Base-by-base conservation (phyloP, 2,329 filamentous ascomycete species). In the Diaporthe capsici region DNA sequence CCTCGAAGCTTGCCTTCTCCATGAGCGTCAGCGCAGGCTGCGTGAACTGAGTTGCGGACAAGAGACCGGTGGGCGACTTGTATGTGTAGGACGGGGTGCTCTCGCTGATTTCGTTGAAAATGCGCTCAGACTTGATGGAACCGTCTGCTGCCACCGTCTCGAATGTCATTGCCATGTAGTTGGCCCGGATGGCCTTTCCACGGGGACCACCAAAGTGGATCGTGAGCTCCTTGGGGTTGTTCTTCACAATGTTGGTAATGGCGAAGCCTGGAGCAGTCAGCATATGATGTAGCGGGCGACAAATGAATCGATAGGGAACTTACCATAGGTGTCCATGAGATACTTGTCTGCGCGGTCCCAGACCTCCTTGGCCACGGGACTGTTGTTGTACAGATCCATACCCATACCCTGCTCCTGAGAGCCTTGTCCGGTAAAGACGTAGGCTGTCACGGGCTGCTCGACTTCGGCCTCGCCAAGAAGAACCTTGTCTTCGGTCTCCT, bases 131-230 rank as follows among this genome's bases (percentile, higher is more conserved):
- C 86, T 98, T 98, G 88, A 98, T 95, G 49, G 92, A 92, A 37
- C 97, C 97, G 84, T 99, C 97, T 2, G 94, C 88, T 76, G 94
- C 94, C 72, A 99, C 95, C n/a, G 96, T 97, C 88, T 99, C 97
- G 85, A 98, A 99, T 65, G 96, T 98, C 97, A 99, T 99, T 76
- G 96, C 93, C 94, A 98, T 98, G 89, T 99, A 99, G 87, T 99
- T 99, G 83, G 98, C 94, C 78, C 97, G 95, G 80, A 99, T 99
- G 71, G 95, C 95, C 88, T 98, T 99, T 83, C 97, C 97, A 76
- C 95, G 94, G 77, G 97, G 95, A 67, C 97, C 97, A 87, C 97
- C 97, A 82, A 99, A 99, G 88, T 99, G 94, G 79, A 99, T 95
- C 7, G 97, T 99, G 73, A 99, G 92, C 87, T 98, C 97, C 89